Evolutionary conservation across 2,329 filamentous ascomycete species (phyloP), one percentile per base, ranked within the genome.

Genomic region (Massarina eburnea): DNA sequence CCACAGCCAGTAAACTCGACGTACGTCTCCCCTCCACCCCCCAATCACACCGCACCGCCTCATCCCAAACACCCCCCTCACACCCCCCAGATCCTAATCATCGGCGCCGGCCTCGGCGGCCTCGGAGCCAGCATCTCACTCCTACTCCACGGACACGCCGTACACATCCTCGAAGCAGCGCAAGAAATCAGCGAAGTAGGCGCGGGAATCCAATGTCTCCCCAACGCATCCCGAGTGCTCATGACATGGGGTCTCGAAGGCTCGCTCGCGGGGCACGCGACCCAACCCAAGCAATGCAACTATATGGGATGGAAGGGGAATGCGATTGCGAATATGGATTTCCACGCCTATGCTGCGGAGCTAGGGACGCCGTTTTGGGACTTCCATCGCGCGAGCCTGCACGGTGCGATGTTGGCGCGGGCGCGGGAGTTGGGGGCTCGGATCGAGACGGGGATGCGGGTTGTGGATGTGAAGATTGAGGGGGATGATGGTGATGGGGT

Each of bases 91-190:
- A 54, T 80, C 20, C 70, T 81, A 18, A 66, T 82, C 20, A 73
- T 80, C 17, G 80, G 80, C n/a, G 80, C 78, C 8, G 80, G 80
- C 5, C 70, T 82, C 17, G 77, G 78, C 19, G 80, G 80, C 4
- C 68, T 83, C 8, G 77, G 71, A 9, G 74, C 76, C 18, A 74
- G 74, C n/a, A 77, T 80, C 46, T 63, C 71, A 3, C 69, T 75
- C 32, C 64, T 72, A 1, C 66, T 77, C 8, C 71, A 71, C 19
- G 75, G 77, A 18, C 76, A 80, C 56, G 61, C 62, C 18, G 76
- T 80, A 6, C 71, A 67, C 0, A 68, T 80, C 17, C 72, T 80
- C 39, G 78, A 81, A 56, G 61, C 71, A 17, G 73, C 78, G 4
- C 47, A 67, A 19, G 64, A 74, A 21, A 76, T 80, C 36, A 71